These are phyloP conservation scores for Acanthamoeba lenticulata DNA, from an alignment of 208 protist species.

Conservation along the genomic window DNA sequence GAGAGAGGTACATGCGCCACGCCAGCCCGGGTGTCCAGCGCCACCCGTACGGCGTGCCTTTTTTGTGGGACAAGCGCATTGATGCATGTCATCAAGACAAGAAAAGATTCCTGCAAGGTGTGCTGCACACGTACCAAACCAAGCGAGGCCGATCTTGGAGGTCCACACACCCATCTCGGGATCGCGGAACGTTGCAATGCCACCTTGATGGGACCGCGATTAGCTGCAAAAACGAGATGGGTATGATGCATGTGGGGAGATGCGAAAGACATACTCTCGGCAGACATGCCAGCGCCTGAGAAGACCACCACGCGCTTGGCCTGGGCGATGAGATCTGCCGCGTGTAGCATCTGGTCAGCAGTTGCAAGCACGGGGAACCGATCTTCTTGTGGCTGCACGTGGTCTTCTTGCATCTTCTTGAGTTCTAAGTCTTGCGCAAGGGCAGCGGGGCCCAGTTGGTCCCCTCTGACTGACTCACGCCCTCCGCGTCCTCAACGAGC, in stretches of 20 bases:
- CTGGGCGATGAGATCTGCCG: not conserved
- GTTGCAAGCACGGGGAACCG: not conserved
- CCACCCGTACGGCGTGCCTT: conserved; percentile 52
- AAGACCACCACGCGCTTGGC: conserved; percentile 46
- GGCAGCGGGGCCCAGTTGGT: too few species aligned
- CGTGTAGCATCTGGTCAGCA: not conserved
- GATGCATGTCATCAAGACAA: not conserved
- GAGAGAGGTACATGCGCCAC: conserved; percentile 55
- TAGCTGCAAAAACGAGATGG: not conserved
- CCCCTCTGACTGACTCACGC: too few species aligned
- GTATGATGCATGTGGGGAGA: not conserved
- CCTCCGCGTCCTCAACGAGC: too few species aligned
- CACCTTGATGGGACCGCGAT: not conserved
- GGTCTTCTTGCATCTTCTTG: too few species aligned
- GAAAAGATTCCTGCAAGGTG: not conserved
- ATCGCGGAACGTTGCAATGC: conserved; percentile 49
- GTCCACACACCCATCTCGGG: conserved; percentile 57
- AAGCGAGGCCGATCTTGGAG: conserved; percentile 49
- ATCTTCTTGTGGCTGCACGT: not conserved
- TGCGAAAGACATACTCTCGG: not conserved
- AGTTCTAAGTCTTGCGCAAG: too few species aligned
- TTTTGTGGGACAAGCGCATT: not conserved
- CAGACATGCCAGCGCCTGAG: conserved; percentile 66
- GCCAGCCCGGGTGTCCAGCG: not conserved
- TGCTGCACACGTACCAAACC: not conserved